phyloP scores from a whole-genome alignment of 1,284 basidiomycete species.

The Cutaneotrichosporon daszewskae region DNA sequence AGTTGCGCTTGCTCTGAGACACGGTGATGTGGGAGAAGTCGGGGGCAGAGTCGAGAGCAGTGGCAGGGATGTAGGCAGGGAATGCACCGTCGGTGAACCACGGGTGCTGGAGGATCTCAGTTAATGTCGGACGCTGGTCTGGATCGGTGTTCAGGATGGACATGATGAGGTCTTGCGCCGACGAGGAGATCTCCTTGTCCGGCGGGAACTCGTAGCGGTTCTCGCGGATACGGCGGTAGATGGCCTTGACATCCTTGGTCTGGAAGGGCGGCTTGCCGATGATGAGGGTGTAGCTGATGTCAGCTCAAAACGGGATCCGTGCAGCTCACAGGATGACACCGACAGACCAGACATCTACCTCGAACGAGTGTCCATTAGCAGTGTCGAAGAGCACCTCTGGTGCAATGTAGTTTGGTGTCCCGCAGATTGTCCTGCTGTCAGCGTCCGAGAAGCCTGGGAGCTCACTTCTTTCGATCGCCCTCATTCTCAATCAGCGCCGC shows the following conservation, averaged over 20 bases:
- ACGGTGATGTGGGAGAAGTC: slow-evolving; percentile 66
- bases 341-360: slow-evolving; percentile 96
- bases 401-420: slow-evolving; percentile 98
- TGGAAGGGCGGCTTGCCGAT: slow-evolving; percentile 95
- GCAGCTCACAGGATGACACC: slow-evolving; percentile 75
- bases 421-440: slow-evolving; percentile 72
- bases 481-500: slow-evolving; percentile 94
- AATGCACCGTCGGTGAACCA: slow-evolving; percentile 82
- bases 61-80: slow-evolving; percentile 70
- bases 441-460: background rate
- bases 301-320: background rate
- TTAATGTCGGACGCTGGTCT: slow-evolving; percentile 68
- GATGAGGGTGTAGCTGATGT: slow-evolving; percentile 70
- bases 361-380: slow-evolving; percentile 92
- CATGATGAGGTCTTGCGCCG: slow-evolving; percentile 73
- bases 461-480: slow-evolving; percentile 87
- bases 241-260: slow-evolving; percentile 92
- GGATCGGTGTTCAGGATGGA: slow-evolving; percentile 81
- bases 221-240: slow-evolving; percentile 90
- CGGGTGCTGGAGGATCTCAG: slow-evolving; percentile 74
- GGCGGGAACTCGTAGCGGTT: slow-evolving; percentile 90
- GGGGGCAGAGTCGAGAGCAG: slow-evolving; percentile 68
- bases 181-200: slow-evolving; percentile 64
- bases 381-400: slow-evolving; percentile 96
- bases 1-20: slow-evolving; percentile 62